These are phyloP conservation scores for Oropetium thomaeum DNA, from an alignment of 176 grass and related monocot genomes.

Conservation along the genomic window DNA sequence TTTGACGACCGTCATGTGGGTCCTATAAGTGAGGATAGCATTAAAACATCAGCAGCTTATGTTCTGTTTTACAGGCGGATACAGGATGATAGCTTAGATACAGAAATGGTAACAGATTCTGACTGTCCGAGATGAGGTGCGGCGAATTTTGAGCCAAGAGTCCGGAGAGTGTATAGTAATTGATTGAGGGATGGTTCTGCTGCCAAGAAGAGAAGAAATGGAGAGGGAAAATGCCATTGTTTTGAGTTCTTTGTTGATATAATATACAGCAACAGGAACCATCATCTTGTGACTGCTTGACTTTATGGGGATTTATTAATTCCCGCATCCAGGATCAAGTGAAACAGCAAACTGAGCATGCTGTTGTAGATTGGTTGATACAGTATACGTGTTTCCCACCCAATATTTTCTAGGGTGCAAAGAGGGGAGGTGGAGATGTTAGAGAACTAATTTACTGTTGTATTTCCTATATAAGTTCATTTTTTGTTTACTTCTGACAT, in stretches of 20 bases:
- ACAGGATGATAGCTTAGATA: slow-evolving; percentile 49
- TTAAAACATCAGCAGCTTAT: slow-evolving; percentile 93
- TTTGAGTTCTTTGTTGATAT: not conserved
- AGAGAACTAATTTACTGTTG: slow-evolving; percentile 3
- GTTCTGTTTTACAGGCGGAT: slow-evolving; percentile 83
- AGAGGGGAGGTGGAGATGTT: not conserved
- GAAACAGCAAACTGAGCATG: not conserved
- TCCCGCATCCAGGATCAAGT: slow-evolving; percentile 8
- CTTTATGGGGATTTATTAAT: not conserved
- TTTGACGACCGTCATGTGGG: slow-evolving; percentile 79
- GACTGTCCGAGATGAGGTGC: slow-evolving; percentile 28
- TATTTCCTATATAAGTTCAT: not conserved
- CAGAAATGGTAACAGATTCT: slow-evolving; percentile 39
- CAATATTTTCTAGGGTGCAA: slow-evolving; percentile 11
- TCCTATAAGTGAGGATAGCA: slow-evolving; percentile 60
- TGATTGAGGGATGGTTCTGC: slow-evolving; percentile 21
- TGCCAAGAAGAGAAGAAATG: not conserved
- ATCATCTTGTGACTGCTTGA: slow-evolving; percentile 20
- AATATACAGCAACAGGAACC: not conserved
- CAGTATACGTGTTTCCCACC: slow-evolving; percentile 9
- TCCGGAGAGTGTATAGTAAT: slow-evolving; percentile 44
- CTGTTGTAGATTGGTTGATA: slow-evolving; percentile 31
- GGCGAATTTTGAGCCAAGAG: slow-evolving; percentile 19
- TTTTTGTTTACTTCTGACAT: not conserved
- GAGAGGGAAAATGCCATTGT: not conserved